Evolutionary conservation across 140 eudicot species (phyloP), one percentile per base, ranked within the genome.

Genomic region (Flaveria floridana): DNA sequence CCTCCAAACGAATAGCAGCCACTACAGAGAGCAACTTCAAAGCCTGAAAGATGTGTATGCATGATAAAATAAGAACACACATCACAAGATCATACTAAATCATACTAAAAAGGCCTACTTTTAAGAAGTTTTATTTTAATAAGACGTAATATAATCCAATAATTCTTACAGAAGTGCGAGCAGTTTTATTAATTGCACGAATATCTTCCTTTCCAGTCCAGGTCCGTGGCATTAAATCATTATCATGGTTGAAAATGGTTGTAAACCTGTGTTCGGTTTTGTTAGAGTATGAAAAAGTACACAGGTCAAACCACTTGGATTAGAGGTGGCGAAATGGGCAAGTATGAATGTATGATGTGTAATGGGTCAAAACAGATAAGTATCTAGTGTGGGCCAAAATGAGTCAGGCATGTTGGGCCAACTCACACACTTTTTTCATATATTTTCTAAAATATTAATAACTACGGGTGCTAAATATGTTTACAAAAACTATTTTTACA

Each of bases 201-300:
- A 89, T 78, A 71, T 89, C 94, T 82, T 89, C 94, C 73, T 85
- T 89, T 66, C 96, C 96, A 0, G 91, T 87, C 94, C 96, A 89
- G 55, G 81, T 68, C 52, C 96, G 79, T 34, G 96, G 96, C 85
- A 89, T 81, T 73, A 81, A 81, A 79, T 89, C 95, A 51, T 72
- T 78, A 72, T 89, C 96, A 68, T 89, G 91, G 79, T 82, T 87
- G 70, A 89, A 89, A 59, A 89, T 71, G 26, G 87, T 84, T 50
- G 86, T 68, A 71, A 89, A 89, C 87, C 96, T 89, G 76, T 66
- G 28, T 64, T 58, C 3, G 0, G 73, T 37, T 37, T 73, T 71
- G 7, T 72, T 71, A 70, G 70, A 66, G 21, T 68, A 70, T 55
- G 66, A 28, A 28, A 13, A 52, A 65, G 63, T 18, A 71, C 11